Conservation (phyloP, 495 filamentous ascomycete genomes). For the Neurospora cerealis region DNA sequence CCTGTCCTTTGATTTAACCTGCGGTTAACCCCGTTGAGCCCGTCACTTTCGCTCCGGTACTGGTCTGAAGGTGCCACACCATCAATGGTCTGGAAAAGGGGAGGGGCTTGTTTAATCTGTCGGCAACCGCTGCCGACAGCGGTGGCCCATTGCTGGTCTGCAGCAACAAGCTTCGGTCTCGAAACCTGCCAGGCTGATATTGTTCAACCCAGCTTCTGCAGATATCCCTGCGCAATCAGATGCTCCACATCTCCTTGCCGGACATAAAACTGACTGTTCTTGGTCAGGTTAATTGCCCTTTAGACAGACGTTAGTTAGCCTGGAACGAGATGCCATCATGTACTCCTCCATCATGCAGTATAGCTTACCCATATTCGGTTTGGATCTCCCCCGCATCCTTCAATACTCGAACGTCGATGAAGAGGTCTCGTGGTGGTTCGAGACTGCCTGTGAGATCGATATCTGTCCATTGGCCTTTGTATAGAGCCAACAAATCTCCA, state of each 20-base stretch:
- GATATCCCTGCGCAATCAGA: conserved; percentile 90
- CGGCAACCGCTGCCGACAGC: background rate
- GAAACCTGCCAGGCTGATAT: background rate
- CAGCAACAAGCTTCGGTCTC: background rate
- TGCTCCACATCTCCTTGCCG: conserved; percentile 94
- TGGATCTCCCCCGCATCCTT: conserved; percentile 98
- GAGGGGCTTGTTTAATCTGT: background rate
- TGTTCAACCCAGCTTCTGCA: conserved; percentile 77
- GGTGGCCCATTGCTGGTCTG: background rate
- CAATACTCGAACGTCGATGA: conserved; percentile 93
- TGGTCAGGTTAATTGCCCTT: conserved; percentile 91
- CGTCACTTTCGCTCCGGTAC: background rate
- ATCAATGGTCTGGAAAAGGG: background rate
- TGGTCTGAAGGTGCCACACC: background rate
- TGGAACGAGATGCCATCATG: background rate
- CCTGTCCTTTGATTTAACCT: background rate
- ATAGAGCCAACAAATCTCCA: conserved; percentile 83
- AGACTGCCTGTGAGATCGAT: conserved; percentile 92
- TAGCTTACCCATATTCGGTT: conserved; percentile 90
- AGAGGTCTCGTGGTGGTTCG: conserved; percentile 89
- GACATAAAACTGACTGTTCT: conserved; percentile 97
- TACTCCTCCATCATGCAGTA: background rate
- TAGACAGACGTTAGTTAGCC: background rate
- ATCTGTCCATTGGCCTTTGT: conserved; percentile 98
- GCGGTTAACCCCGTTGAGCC: background rate